These are phyloP conservation scores for Juglanconis oblonga DNA, from an alignment of 2,329 filamentous ascomycete genomes.

Conservation along the genomic window DNA sequence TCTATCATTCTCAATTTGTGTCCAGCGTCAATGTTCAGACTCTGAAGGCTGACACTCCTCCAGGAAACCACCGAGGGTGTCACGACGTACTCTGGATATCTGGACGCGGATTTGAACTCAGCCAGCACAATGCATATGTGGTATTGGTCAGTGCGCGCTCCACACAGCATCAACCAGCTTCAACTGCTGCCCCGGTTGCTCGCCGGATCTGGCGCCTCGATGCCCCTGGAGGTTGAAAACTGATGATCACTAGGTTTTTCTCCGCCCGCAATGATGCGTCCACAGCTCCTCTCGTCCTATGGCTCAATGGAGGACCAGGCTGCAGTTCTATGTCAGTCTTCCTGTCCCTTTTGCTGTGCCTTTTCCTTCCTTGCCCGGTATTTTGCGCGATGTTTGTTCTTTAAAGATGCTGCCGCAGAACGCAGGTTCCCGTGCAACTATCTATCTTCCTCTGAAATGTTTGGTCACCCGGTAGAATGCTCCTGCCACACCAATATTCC, in stretches of 20 bases:
- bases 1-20: background rate
- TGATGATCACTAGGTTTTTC: conserved; percentile 43
- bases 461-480: too few species aligned
- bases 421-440: too few species aligned
- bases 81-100: conserved; percentile 49
- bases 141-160: conserved; percentile 7
- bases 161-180: too few species aligned
- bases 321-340: conserved; percentile 31
- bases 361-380: too few species aligned
- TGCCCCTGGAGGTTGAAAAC: conserved; percentile 31
- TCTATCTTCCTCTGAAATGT: too few species aligned
- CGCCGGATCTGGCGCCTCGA: background rate
- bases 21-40: background rate
- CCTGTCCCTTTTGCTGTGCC: too few species aligned
- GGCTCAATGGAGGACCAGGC: conserved; percentile 40
- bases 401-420: too few species aligned
- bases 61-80: conserved; percentile 46
- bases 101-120: conserved; percentile 38
- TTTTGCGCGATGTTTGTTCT: too few species aligned
- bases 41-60: background rate
- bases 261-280: conserved; percentile 30
- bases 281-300: conserved; percentile 32
- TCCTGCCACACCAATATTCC: too few species aligned
- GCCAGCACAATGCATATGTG: conserved; percentile 26
- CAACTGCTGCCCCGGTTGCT: too few species aligned